phyloP scores from a whole-genome alignment of 2,329 filamentous ascomycete species.

The Aureobasidium subglaciale region DNA sequence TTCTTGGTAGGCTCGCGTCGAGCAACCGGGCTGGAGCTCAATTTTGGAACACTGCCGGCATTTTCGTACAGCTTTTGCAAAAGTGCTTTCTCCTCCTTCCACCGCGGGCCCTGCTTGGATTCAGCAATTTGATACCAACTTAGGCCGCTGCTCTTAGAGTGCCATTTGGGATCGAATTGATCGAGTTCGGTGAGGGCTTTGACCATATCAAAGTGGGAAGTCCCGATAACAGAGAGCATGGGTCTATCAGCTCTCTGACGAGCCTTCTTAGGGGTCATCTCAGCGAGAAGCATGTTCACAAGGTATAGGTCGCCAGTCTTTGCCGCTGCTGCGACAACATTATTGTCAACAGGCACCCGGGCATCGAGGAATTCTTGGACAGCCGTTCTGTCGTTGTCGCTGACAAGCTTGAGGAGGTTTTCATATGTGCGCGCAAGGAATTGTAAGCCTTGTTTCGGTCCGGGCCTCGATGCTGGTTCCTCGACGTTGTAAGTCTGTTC shows the following conservation, averaged over 20 bases:
- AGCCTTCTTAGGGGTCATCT: constrained; percentile 51
- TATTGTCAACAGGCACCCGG: constrained; percentile 54
- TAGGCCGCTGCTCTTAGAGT: constrained; percentile 58
- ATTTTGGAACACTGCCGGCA: constrained; percentile 18
- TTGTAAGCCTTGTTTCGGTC: constrained; percentile 34
- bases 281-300: constrained; percentile 60
- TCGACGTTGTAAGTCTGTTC: constrained; percentile 46
- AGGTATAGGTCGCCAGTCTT: constrained; percentile 86
- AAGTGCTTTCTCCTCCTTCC: constrained; percentile 79
- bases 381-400: constrained; percentile 41
- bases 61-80: constrained; percentile 69
- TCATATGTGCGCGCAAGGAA: constrained; percentile 45
- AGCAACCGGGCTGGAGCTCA: constrained; percentile 30
- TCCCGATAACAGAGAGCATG: constrained; percentile 88
- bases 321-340: constrained; percentile 83
- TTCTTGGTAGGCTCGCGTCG: constrained; percentile 28
- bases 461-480: constrained; percentile 31
- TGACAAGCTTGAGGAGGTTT: constrained; percentile 42
- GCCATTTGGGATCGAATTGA: constrained; percentile 74
- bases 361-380: constrained; percentile 43
- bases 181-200: constrained; percentile 38
- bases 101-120: constrained; percentile 74
- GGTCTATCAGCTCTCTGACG: constrained; percentile 74
- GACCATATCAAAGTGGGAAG: constrained; percentile 77
- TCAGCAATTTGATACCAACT: constrained; percentile 84